Evolutionary conservation across 805 yeast genomes (phyloP), one percentile per base, ranked within the genome.

Genomic region (Clavispora phyllophila): DNA sequence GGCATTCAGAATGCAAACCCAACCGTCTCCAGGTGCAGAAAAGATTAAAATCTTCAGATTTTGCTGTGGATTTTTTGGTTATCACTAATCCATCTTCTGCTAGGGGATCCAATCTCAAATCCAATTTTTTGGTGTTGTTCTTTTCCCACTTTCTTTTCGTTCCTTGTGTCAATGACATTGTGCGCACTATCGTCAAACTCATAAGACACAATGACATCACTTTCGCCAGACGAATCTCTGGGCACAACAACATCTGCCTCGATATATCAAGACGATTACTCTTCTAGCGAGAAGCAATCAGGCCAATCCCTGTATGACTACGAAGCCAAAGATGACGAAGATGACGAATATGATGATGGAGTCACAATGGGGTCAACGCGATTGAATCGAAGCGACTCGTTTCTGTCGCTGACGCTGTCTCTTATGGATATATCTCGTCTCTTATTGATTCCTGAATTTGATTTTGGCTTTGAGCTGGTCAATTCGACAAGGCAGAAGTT

Each of bases 401-500:
- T 38, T 3, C 50, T 55, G 14, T 18, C 47, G 9, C 41, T 49
- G 9, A 61, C 69, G 10, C 51, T 62, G 13, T 57, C 65, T 19
- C 67, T 57, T 43, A 50, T 67, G 17, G 75, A 70, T 44, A 47
- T 70, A 32, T 57, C 66, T 28, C 64, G 62, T 45, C 55, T 69
- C n/a, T 44, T 68, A 19, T 59, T 68, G 42, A 52, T 61, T 37
- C 66, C 63, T n/a, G 75, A 70, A 41, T 70, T 68, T 44, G 75
- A 70, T 45, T 70, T 68, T 44, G 75, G 74, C 9, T 47, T 66
- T 23, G 70, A 65, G 43, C 55, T 49, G 18, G 65, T 68, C 17
- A 51, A 67, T 31, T 46, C 63, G 5, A 65, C 74, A 33, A 62
- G 56, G 46, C 65, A 61, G 49, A 55, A 50, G 43, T 59, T 70